These are phyloP conservation scores for Aspergillus fijiensis DNA, from an alignment of 2,329 filamentous ascomycete species.

Conservation along the genomic window DNA sequence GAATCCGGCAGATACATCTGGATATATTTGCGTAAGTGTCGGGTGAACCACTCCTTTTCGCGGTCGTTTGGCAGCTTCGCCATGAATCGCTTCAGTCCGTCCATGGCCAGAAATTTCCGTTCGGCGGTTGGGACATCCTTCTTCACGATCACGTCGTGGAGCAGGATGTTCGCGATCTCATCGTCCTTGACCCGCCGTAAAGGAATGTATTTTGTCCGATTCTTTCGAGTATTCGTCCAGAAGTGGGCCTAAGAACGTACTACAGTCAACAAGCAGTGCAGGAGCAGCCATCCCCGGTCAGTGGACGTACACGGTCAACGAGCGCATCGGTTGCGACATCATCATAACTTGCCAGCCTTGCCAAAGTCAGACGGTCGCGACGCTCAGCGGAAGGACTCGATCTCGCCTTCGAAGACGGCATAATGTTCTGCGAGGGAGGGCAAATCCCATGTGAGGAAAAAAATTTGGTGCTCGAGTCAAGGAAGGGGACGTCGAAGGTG, in stretches of 20 bases:
- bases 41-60: conserved; percentile 82
- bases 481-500: conserved; percentile 7
- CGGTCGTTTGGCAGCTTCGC: conserved; percentile 67
- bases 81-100: conserved; percentile 71
- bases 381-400: conserved; percentile 34
- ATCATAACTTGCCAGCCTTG: conserved; percentile 88
- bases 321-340: conserved; percentile 94
- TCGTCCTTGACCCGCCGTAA: conserved; percentile 74
- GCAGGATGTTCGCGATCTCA: conserved; percentile 59
- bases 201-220: conserved; percentile 79
- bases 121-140: conserved; percentile 73
- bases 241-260: conserved; percentile 71
- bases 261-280: conserved; percentile 19
- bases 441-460: conserved; percentile 14
- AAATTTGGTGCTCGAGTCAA: background rate
- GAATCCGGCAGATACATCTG: conserved; percentile 92
- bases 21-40: conserved; percentile 85
- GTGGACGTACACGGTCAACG: conserved; percentile 78
- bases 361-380: conserved; percentile 75
- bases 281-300: conserved; percentile 5
- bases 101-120: conserved; percentile 67
- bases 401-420: conserved; percentile 40
- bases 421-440: conserved; percentile 18
- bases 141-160: conserved; percentile 67
- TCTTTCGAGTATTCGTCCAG: conserved; percentile 96